A percentile compares a stretch with the other conserved stretches of the same genome.
Evolutionary conservation across 805 yeast species (phyloP).

Genomic region (Candida verbasci): DNA sequence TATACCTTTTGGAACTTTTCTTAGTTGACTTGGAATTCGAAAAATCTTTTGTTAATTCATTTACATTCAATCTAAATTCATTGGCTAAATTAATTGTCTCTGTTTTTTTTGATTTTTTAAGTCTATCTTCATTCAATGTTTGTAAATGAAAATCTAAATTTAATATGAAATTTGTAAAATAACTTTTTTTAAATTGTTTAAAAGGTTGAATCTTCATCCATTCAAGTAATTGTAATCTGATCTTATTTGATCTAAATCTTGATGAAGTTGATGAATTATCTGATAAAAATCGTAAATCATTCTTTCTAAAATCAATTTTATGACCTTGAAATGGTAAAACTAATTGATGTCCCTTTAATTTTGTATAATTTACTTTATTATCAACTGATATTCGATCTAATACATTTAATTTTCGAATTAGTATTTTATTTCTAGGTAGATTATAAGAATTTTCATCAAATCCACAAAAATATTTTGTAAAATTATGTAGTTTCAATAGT

Average conservation of each 20-base stretch:
- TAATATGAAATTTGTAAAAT: slow-evolving; percentile 15
- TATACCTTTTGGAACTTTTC: slow-evolving; percentile 4
- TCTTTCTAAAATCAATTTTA: slow-evolving; percentile 30
- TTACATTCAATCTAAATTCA: slow-evolving; percentile 15
- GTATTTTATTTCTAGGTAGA: slow-evolving; percentile 6
- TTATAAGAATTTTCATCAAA: slow-evolving; percentile 5
- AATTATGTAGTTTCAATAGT: slow-evolving; percentile 8
- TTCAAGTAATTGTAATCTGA: slow-evolving; percentile 26
- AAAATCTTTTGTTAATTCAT: slow-evolving; percentile 18
- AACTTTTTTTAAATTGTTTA: slow-evolving; percentile 19
- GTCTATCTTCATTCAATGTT: slow-evolving; percentile 12
- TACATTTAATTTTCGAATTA: slow-evolving; percentile 12
- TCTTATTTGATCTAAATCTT: slow-evolving; percentile 15
- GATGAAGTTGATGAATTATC: slow-evolving; percentile 12
- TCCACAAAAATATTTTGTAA: slow-evolving; percentile 13
- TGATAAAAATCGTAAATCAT: slow-evolving; percentile 30
- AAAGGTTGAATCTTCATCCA: slow-evolving; percentile 39
- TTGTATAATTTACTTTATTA: slow-evolving; percentile 5
- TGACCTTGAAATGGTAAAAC: slow-evolving; percentile 18
- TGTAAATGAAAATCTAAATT: slow-evolving; percentile 14
- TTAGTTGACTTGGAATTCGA: slow-evolving; percentile 10
- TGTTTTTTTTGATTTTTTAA: slow-evolving; percentile 13
- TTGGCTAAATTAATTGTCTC: slow-evolving; percentile 17
- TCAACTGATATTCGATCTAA: slow-evolving; percentile 10
- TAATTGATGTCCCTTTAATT: slow-evolving; percentile 4